A percentile compares a stretch with the other conserved stretches of the same genome.
Evolutionary conservation across 345 rosid genomes (phyloP).

Genomic region (Mangifera indica): DNA sequence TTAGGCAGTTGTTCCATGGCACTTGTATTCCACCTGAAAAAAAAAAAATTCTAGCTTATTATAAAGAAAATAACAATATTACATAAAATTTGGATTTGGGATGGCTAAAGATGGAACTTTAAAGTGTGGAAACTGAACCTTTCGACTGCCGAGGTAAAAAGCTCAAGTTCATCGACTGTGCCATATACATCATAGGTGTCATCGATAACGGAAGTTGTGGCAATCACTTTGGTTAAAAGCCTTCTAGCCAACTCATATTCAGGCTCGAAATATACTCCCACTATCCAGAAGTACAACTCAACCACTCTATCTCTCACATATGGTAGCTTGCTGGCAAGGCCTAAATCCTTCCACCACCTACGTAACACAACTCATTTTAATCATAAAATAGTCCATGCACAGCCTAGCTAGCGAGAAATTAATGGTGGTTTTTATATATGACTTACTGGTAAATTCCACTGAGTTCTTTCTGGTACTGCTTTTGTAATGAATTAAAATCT

Average conservation of each 20-base stretch:
- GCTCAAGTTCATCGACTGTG: constrained; percentile 29
- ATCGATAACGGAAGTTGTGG: constrained; percentile 13
- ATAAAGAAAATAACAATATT: too few species aligned
- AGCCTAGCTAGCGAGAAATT: too few species aligned
- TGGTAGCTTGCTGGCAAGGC: constrained; percentile 24
- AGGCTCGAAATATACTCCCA: constrained; percentile 20
- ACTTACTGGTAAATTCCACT: background rate
- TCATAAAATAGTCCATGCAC: background rate
- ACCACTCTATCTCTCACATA: constrained; percentile 23
- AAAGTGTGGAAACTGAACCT: too few species aligned
- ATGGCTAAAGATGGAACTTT: background rate
- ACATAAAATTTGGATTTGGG: too few species aligned
- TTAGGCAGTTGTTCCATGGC: background rate
- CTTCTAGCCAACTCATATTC: constrained; percentile 17
- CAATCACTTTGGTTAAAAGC: constrained; percentile 22
- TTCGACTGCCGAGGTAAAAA: constrained; percentile 22
- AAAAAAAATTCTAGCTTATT: background rate
- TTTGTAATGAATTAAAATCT: constrained; percentile 36
- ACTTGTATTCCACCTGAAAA: constrained; percentile 4
- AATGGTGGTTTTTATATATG: too few species aligned
- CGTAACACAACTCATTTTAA: background rate
- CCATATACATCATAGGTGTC: constrained; percentile 33
- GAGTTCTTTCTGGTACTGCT: constrained; percentile 35
- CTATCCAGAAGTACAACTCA: background rate
- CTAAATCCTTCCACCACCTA: constrained; percentile 47